Conservation (phyloP, 106 monocot genomes). For the Apostasia ramifera region DNA sequence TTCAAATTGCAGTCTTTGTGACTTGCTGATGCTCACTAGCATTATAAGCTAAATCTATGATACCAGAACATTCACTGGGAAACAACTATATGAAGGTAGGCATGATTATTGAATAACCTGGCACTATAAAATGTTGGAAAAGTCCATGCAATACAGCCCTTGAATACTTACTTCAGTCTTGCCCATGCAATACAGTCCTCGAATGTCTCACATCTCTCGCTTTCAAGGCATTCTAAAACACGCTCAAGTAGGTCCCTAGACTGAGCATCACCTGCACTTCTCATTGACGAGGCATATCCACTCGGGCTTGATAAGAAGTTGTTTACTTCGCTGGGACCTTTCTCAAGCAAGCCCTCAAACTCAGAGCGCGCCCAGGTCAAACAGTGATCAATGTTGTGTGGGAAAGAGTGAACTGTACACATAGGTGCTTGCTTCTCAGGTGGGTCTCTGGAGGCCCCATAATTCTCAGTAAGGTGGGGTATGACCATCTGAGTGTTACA, state of each 20-base stretch:
- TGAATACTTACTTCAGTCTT: conserved; percentile 47
- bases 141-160: no score
- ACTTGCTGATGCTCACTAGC: no score
- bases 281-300: conserved; percentile 58
- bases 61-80: background rate
- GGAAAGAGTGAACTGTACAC: conserved; percentile 94
- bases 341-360: conserved; percentile 89
- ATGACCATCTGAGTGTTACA: conserved; percentile 97
- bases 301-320: conserved; percentile 57
- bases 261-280: conserved; percentile 76
- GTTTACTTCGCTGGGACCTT: conserved; percentile 76
- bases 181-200: conserved; percentile 85
- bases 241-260: conserved; percentile 76
- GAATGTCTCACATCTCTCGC: conserved; percentile 71
- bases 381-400: conserved; percentile 93
- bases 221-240: conserved; percentile 71
- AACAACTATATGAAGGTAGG: background rate
- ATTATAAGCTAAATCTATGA: background rate
- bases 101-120: no score
- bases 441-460: conserved; percentile 92
- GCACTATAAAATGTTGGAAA: no score
- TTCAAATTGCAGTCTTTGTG: no score
- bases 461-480: conserved; percentile 91
- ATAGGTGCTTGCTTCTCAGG: conserved; percentile 93
- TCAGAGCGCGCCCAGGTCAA: conserved; percentile 93